Conservation (phyloP, 177 flowering plant species). For the Vitis hybrid region DNA sequence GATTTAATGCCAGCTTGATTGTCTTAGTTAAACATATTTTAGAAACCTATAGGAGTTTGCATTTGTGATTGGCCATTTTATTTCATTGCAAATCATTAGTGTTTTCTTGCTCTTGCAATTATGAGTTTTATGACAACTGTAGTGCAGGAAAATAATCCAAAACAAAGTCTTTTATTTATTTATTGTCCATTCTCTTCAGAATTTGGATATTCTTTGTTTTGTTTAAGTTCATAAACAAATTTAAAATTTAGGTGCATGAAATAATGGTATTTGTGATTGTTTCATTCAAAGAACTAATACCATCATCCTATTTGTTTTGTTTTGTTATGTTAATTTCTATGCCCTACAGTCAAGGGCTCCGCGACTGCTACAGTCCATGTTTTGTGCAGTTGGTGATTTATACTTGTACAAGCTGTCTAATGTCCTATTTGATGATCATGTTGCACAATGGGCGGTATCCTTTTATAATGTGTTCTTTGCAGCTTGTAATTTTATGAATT, state of each 20-base stretch:
- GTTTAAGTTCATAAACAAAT: neutral
- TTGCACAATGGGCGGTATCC: conserved; percentile 93
- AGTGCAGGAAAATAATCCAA: too few species aligned
- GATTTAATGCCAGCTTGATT: too few species aligned
- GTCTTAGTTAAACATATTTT: too few species aligned
- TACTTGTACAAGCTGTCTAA: conserved; percentile 71
- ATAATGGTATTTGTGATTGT: neutral
- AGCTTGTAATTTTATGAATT: neutral
- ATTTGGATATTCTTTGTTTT: neutral
- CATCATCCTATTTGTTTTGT: neutral
- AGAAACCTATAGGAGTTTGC: too few species aligned
- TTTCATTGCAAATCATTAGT: too few species aligned
- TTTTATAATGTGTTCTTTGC: conserved; percentile 16
- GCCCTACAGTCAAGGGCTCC: conserved; percentile 64
- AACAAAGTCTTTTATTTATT: too few species aligned
- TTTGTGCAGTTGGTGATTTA: conserved; percentile 84
- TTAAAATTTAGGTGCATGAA: neutral
- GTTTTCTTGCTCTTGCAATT: too few species aligned
- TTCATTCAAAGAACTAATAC: neutral
- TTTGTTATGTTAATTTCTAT: neutral
- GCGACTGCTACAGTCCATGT: conserved; percentile 75
- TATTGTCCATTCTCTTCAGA: neutral
- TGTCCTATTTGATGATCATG: conserved; percentile 51
- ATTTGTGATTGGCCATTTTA: too few species aligned
- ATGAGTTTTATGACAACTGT: too few species aligned